These are phyloP conservation scores for Heracleum sosnowskyi DNA, from an alignment of 129 eudicot species.

Conservation along the genomic window DNA sequence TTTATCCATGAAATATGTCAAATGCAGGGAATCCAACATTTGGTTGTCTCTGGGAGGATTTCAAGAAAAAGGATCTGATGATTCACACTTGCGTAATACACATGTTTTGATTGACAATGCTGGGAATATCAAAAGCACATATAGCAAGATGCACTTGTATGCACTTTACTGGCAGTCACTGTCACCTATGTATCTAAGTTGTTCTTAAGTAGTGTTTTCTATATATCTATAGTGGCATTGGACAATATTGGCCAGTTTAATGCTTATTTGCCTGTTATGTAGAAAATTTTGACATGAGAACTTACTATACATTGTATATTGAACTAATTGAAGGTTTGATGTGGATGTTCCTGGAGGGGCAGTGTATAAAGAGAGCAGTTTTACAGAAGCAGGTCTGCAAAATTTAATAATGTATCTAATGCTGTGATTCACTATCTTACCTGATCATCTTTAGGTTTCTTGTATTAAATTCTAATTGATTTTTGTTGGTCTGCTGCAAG, in stretches of 20 bases:
- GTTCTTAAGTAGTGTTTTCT: background rate
- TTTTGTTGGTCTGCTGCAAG: background rate
- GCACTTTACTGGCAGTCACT: conserved; percentile 15
- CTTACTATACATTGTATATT: background rate
- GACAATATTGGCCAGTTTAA: conserved; percentile 1
- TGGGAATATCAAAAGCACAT: conserved; percentile 66
- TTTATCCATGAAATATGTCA: background rate
- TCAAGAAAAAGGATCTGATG: conserved; percentile 81
- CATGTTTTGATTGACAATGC: conserved; percentile 75
- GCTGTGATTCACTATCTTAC: background rate
- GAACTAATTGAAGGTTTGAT: conserved; percentile 60
- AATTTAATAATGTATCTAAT: background rate
- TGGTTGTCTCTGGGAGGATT: conserved; percentile 98
- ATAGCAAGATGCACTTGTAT: conserved; percentile 76
- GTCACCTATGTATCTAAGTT: background rate
- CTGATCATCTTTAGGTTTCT: background rate
- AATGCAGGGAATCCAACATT: conserved; percentile 68
- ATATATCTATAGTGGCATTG: conserved; percentile 8
- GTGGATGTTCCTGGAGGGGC: conserved; percentile 91
- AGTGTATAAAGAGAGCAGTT: conserved; percentile 89
- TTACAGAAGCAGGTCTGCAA: conserved; percentile 81
- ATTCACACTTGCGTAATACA: conserved; percentile 64
- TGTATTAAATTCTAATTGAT: background rate
- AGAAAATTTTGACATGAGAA: background rate
- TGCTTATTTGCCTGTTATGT: background rate